These are phyloP conservation scores for Lipomyces kockii DNA, from an alignment of 805 yeast species.

Conservation along the genomic window DNA sequence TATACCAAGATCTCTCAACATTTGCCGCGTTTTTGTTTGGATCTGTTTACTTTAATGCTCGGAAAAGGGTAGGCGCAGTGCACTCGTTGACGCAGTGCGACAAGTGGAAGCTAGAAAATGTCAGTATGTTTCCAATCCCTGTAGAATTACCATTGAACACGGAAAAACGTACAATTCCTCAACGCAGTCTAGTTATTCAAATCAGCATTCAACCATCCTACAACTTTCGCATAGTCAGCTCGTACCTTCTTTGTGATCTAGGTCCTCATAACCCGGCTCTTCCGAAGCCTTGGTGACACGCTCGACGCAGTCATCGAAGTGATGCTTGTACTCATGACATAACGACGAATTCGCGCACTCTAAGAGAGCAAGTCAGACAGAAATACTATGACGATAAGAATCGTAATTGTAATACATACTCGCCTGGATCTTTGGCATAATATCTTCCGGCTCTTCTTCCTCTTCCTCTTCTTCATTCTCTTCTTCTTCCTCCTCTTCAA, in stretches of 20 bases:
- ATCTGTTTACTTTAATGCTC: constrained; percentile 41
- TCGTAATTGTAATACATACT: constrained; percentile 38
- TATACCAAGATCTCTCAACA: neutral
- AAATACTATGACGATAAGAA: constrained; percentile 26
- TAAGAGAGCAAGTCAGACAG: constrained; percentile 26
- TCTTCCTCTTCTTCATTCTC: constrained; percentile 68
- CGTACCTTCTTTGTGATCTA: constrained; percentile 72
- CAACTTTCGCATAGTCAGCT: neutral
- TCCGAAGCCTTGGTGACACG: constrained; percentile 89
- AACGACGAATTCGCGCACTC: constrained; percentile 71
- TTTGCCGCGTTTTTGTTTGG: neutral
- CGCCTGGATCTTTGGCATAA: constrained; percentile 63
- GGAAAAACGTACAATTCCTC: constrained; percentile 71
- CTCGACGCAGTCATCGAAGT: constrained; percentile 91
- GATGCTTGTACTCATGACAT: constrained; percentile 79
- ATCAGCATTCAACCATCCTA: constrained; percentile 4
- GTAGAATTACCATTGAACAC: neutral
- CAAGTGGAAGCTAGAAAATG: constrained; percentile 68
- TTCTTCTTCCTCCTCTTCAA: constrained; percentile 54
- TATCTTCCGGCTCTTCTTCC: constrained; percentile 72
- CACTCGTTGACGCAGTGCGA: constrained; percentile 88
- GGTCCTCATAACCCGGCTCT: constrained; percentile 80
- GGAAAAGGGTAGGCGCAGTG: constrained; percentile 40
- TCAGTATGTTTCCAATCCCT: neutral
- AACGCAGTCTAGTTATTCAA: constrained; percentile 67